Base-by-base conservation (phyloP, 2,329 filamentous ascomycete genomes). In the Fusarium duplospermum region DNA sequence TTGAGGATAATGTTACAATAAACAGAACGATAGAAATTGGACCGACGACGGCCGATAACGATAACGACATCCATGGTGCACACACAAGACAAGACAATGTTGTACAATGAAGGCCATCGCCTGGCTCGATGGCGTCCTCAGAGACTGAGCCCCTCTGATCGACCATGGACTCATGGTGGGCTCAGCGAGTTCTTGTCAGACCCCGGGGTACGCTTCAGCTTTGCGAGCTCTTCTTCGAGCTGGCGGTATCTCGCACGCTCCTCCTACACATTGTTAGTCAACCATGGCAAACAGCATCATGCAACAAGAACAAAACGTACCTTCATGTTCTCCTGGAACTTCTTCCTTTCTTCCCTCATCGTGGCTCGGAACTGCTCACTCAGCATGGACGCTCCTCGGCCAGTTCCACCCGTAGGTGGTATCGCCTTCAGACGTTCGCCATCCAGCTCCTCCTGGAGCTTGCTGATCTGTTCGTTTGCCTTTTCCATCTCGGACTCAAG, bases 271-370 rank as follows among this genome's bases (percentile, higher is more conserved):
- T 64, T 40, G 75, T 85, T 77, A 85, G 82, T 16, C 62, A 59
- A 24, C 22, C 35, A 31, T n/a, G 9, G 57, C 24, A 22, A 50
- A 20, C 16, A n/a, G 16, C 18, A 56, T 18, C 9, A 10, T 33
- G 13, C n/a, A 35, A 27, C 14, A 18, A 10, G 76, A 59, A 27
- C 11, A n/a, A 45, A 33, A 77, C 86, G 77, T 79, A 88, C 87
- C 82, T 82, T 84, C 45, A 89, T 77, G 67, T 88, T 88, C 72
- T 89, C 87, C 71, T 89, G 87, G 82, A 88, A 89, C 80, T 86
- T 88, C 83, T 85, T 88, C 73, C 87, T 84, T 82, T 89, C 87
- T 78, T 88, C 87, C 75, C 87, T 86, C 87, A 89, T 89, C 24
- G 86, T 88, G 9, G 85, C 82, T 57, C 87, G 81, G 81, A 89